These are phyloP conservation scores for Ceriops zippeliana DNA, from an alignment of 345 rosid genomes.

Conservation along the genomic window DNA sequence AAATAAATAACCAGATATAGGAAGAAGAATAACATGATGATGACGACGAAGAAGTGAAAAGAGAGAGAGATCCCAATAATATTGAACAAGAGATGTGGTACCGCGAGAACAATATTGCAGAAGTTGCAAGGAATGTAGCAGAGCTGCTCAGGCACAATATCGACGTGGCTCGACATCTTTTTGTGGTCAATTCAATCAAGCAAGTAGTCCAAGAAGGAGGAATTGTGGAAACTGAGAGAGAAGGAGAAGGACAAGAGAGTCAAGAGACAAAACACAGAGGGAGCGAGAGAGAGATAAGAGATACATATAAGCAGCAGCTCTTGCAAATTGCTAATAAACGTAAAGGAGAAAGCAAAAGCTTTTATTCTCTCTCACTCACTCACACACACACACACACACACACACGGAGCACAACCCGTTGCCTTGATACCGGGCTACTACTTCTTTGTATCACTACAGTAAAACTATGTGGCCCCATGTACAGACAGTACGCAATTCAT, in stretches of 20 bases:
- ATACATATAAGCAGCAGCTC: background rate
- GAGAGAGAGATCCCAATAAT: background rate
- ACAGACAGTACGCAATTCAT: conserved; percentile 3
- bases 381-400: background rate
- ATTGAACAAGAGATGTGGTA: conserved; percentile 20
- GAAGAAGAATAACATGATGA: too few relatives aligned
- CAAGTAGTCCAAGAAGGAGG: conserved; percentile 11
- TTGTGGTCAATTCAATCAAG: background rate
- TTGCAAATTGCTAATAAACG: conserved; percentile 28
- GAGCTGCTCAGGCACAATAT: conserved; percentile 64
- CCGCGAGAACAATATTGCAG: conserved; percentile 99
- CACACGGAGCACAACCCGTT: background rate
- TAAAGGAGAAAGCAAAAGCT: conserved; percentile 25
- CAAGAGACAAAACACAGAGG: conserved; percentile 7
- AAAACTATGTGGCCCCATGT: conserved; percentile 15
- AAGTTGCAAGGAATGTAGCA: conserved; percentile 99
- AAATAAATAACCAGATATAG: too few relatives aligned
- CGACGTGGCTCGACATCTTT: conserved; percentile 36
- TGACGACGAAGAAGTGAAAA: too few relatives aligned
- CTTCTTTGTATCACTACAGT: conserved; percentile 29
- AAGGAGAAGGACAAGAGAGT: conserved; percentile 9
- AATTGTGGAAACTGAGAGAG: background rate
- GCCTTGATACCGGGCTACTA: conserved; percentile 25
- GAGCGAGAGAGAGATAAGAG: conserved; percentile 11
- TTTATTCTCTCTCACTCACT: conserved; percentile 19